A percentile compares a stretch with the other conserved stretches of the same genome.
Evolutionary conservation across 495 filamentous ascomycete genomes (phyloP).

Genomic region (Hyaloscypha bicolor): DNA sequence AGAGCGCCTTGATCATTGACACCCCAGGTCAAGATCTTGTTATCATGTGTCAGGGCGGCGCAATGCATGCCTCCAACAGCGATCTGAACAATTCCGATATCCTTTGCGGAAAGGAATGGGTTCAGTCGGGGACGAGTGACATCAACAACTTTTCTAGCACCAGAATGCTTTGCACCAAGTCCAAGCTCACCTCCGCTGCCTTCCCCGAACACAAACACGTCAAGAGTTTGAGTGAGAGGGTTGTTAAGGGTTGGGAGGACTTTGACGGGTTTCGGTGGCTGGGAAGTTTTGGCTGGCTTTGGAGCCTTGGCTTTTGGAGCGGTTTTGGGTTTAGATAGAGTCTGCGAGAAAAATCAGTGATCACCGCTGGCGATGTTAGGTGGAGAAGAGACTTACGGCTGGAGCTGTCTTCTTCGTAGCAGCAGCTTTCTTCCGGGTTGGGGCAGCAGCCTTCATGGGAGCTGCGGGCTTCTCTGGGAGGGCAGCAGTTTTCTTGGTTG

Average conservation of each 20-base stretch:
- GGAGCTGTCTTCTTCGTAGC: constrained; percentile 20
- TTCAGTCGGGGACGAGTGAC: constrained; percentile 60
- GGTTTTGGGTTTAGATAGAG: constrained; percentile 23
- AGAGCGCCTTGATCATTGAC: constrained; percentile 71
- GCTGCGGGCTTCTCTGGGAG: constrained; percentile 16
- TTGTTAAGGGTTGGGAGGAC: constrained; percentile 39
- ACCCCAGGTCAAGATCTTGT: constrained; percentile 70
- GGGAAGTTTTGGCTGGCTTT: constrained; percentile 15
- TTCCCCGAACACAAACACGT: constrained; percentile 59
- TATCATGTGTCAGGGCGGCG: constrained; percentile 64
- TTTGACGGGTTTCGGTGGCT: constrained; percentile 25
- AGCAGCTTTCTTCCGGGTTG: not conserved
- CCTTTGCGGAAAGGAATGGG: constrained; percentile 47
- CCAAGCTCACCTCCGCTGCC: constrained; percentile 57
- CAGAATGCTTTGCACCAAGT: constrained; percentile 33
- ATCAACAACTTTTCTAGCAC: constrained; percentile 49
- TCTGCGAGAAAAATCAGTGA: constrained; percentile 17
- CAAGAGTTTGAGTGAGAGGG: constrained; percentile 38
- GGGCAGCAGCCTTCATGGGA: not conserved
- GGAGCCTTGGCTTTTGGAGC: constrained; percentile 8
- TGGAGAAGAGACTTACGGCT: not conserved
- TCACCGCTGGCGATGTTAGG: not conserved
- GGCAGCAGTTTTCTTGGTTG: not conserved
- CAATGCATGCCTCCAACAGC: constrained; percentile 70
- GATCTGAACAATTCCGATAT: constrained; percentile 64